A percentile compares a stretch with the other conserved stretches of the same genome.
Conservation (phyloP, 148 eudicot species). For the Arbutus unedo region DNA sequence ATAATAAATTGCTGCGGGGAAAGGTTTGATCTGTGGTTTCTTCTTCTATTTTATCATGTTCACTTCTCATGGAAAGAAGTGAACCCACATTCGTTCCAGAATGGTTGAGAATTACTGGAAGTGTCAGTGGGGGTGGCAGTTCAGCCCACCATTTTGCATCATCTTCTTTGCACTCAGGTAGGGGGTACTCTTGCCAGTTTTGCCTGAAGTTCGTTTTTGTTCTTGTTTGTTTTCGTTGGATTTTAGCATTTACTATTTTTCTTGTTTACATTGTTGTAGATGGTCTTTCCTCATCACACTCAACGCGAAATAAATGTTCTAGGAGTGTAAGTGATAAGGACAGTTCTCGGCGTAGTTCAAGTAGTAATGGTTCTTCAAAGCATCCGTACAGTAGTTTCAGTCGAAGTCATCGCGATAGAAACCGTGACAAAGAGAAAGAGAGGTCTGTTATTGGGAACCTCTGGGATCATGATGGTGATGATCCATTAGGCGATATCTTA, state of each 20-base stretch:
- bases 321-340: slow-evolving; percentile 43
- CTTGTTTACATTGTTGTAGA: slow-evolving; percentile 23
- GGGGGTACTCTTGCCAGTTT: background rate
- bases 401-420: slow-evolving; percentile 52
- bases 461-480: slow-evolving; percentile 64
- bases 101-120: slow-evolving; percentile 79
- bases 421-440: slow-evolving; percentile 58
- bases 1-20: background rate
- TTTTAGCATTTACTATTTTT: background rate
- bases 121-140: slow-evolving; percentile 55
- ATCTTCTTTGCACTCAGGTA: slow-evolving; percentile 48
- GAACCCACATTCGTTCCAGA: slow-evolving; percentile 93
- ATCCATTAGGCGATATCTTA: slow-evolving; percentile 50
- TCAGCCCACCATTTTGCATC: slow-evolving; percentile 50
- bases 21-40: slow-evolving; percentile 16
- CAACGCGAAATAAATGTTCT: slow-evolving; percentile 43
- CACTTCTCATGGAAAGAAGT: slow-evolving; percentile 82
- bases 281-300: slow-evolving; percentile 37
- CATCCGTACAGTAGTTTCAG: slow-evolving; percentile 69
- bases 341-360: slow-evolving; percentile 56
- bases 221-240: background rate
- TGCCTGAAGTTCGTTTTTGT: background rate
- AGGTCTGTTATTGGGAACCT: slow-evolving; percentile 42
- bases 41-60: slow-evolving; percentile 44
- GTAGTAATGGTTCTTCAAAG: slow-evolving; percentile 63